Evolutionary conservation across 176 grass and related monocot species (phyloP).

Genomic region (Tuctoria greenei): DNA sequence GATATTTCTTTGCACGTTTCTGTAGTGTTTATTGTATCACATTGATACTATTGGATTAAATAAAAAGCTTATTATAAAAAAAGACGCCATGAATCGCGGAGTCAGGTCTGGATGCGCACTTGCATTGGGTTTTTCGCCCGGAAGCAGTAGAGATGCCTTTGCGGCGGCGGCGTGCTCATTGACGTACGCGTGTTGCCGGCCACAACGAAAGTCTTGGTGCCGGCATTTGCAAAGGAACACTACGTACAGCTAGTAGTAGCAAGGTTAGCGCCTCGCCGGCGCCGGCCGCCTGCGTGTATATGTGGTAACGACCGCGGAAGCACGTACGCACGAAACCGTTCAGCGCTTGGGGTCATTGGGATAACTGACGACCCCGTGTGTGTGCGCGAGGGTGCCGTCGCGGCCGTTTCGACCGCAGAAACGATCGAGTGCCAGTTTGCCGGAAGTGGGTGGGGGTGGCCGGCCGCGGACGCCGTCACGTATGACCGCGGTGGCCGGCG

Average conservation of each 20-base stretch:
- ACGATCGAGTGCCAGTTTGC: neutral
- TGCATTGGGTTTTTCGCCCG: neutral
- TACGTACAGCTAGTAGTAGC: neutral
- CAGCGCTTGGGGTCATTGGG: no score
- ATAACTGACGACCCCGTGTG: no score
- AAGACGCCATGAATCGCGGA: conserved; percentile 18
- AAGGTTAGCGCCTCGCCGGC: conserved; percentile 31
- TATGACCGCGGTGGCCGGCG: conserved; percentile 12
- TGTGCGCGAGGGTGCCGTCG: neutral
- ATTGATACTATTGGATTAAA: no score
- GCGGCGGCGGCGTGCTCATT: conserved; percentile 13
- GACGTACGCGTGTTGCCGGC: conserved; percentile 6
- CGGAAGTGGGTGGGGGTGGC: conserved; percentile 11
- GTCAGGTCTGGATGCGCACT: conserved; percentile 16
- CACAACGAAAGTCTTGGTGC: conserved; percentile 16
- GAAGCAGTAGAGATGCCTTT: neutral
- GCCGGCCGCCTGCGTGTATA: neutral
- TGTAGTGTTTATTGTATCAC: no score
- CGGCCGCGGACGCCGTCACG: conserved; percentile 25
- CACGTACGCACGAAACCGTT: conserved; percentile 10
- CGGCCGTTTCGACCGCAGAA: conserved; percentile 15
- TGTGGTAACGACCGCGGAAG: neutral
- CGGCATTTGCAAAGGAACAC: neutral
- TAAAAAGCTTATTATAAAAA: no score
- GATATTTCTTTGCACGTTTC: no score